Conservation (phyloP, 345 rosid genomes). For the Aquilaria yunnanensis region DNA sequence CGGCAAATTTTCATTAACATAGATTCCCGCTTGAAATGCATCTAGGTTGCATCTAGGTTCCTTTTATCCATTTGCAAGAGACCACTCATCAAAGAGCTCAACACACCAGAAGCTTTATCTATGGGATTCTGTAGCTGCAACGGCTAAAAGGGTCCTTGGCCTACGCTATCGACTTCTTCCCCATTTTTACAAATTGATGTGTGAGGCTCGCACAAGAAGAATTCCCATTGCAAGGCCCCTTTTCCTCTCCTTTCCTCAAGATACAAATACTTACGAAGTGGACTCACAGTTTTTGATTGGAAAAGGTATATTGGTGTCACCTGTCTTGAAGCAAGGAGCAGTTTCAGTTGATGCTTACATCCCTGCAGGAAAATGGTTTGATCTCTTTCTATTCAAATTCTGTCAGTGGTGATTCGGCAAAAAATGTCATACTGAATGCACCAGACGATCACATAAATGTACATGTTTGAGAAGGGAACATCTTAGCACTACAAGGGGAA, state of each 20-base stretch:
- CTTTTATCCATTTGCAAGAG: constrained; percentile 80
- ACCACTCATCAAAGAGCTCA: constrained; percentile 33
- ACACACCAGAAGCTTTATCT: constrained; percentile 64
- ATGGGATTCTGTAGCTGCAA: constrained; percentile 68
- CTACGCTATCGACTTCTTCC: constrained; percentile 69
- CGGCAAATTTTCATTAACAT: background rate
- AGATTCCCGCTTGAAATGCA: background rate
- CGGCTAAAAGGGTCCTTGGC: constrained; percentile 60
- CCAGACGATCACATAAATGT: constrained; percentile 53
- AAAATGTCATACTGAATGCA: constrained; percentile 35
- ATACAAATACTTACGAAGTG: constrained; percentile 42
- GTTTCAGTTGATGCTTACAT: constrained; percentile 45
- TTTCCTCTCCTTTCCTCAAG: constrained; percentile 64
- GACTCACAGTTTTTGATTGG: constrained; percentile 52
- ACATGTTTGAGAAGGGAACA: constrained; percentile 55
- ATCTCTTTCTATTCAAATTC: constrained; percentile 46
- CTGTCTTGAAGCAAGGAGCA: constrained; percentile 33
- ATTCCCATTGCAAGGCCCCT: constrained; percentile 71
- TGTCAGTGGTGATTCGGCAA: constrained; percentile 26
- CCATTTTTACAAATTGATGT: constrained; percentile 61
- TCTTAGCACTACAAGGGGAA: constrained; percentile 65
- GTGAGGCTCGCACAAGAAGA: constrained; percentile 47
- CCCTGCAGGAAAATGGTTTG: constrained; percentile 69
- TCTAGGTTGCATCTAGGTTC: constrained; percentile 78
- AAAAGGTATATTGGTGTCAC: constrained; percentile 54